These are phyloP conservation scores for Arabidopsis lyrata DNA, from an alignment of 441 rosid species.

Conservation along the genomic window DNA sequence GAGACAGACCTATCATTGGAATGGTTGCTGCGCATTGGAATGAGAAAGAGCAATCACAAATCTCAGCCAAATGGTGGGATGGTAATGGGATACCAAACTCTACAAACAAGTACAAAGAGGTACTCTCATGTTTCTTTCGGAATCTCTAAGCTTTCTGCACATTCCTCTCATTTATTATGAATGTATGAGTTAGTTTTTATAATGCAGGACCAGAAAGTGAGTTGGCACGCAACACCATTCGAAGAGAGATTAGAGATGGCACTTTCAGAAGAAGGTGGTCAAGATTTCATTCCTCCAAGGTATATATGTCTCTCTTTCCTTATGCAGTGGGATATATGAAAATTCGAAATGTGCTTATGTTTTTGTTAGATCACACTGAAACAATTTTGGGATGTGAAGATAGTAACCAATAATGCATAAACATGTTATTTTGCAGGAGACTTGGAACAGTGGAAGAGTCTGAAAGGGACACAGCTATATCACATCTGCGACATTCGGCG, in stretches of 20 bases:
- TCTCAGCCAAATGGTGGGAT: constrained; percentile 94
- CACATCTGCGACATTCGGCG: constrained; percentile 56
- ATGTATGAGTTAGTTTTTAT: background rate
- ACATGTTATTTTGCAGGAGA: constrained; percentile 31
- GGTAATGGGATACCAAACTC: constrained; percentile 98
- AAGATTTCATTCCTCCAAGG: constrained; percentile 62
- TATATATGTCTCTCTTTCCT: constrained; percentile 44
- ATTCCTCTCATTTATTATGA: background rate
- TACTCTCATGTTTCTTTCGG: constrained; percentile 35
- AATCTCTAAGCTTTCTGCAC: background rate
- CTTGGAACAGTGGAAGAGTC: constrained; percentile 28
- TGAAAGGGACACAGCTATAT: constrained; percentile 69
- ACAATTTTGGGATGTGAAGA: background rate
- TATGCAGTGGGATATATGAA: background rate
- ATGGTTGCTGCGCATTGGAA: constrained; percentile 95
- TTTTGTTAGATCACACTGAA: background rate
- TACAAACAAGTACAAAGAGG: constrained; percentile 96
- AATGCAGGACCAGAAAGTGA: constrained; percentile 89
- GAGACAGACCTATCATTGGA: constrained; percentile 89
- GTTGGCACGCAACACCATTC: constrained; percentile 93
- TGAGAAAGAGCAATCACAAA: constrained; percentile 57
- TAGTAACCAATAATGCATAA: constrained; percentile 1
- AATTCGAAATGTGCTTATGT: background rate
- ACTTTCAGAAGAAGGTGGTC: constrained; percentile 59
- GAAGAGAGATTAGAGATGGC: constrained; percentile 97